Conservation (phyloP, 2,329 filamentous ascomycete genomes). For the Aspergillus sp. region DNA sequence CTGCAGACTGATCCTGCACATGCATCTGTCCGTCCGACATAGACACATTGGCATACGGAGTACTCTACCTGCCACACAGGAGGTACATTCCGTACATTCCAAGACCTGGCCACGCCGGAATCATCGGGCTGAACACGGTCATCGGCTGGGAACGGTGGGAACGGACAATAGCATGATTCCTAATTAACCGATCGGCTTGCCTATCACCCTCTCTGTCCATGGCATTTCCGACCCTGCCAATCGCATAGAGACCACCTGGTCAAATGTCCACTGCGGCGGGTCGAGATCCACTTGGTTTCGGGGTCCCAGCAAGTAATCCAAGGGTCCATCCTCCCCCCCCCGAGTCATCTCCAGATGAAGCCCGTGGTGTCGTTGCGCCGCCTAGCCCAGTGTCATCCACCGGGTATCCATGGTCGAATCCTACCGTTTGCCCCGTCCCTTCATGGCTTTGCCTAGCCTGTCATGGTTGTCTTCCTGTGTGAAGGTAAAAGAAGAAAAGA, state of each 20-base stretch:
- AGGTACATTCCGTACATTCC: background rate
- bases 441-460: too few species aligned
- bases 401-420: background rate
- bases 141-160: background rate
- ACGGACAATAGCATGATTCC: too few species aligned
- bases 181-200: background rate
- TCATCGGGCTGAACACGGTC: background rate
- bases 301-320: background rate
- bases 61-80: too few species aligned
- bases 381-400: background rate
- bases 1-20: too few species aligned
- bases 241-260: background rate
- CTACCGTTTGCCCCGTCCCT: background rate
- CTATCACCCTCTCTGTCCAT: background rate
- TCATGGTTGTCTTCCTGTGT: too few species aligned
- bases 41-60: too few species aligned
- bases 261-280: background rate
- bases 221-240: background rate
- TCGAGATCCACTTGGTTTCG: background rate
- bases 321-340: background rate
- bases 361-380: too few species aligned
- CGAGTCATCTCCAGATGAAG: background rate
- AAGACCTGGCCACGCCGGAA: background rate
- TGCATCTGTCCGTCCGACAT: too few species aligned
- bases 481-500: too few species aligned